Base-by-base conservation (phyloP, 202 grass and related monocot genomes). In the Panicum virgatum region DNA sequence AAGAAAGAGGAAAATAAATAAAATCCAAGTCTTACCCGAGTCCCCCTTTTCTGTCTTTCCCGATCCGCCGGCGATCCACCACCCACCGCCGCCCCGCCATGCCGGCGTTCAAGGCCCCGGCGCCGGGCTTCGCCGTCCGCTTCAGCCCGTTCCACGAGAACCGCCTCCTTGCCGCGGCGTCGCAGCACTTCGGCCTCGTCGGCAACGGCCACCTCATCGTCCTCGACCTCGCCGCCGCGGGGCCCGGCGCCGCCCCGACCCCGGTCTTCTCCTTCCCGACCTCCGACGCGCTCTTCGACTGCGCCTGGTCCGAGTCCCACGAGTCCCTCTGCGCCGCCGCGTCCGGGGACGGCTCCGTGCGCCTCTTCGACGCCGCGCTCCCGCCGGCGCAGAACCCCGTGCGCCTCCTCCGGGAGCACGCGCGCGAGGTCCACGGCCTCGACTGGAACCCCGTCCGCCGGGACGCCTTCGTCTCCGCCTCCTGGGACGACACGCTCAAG, bases 91-190 rank as follows among this genome's bases (percentile, higher is more conserved):
- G 44, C 44, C 44, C 48, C 54, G 63, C 89, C 73, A 91, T 99
- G 96, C 92, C 96, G 83, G 85, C 80, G 87, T 96, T 96, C 83
- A 99, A 96, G 85, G 87, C 93, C 27, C 85, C 89, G 44, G 92
- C 94, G 74, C 79, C 87, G 77, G 92, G 92, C 11, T 93, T 93
- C 87, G 42, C 92, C 37, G 91, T 96, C 52, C 90, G 96, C 1
- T 99, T 99, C 89, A 99, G 96, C 82, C 96, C 96, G 5, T 98
- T 98, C 89, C 79, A 88, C 91, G 96, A 98, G 83, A 82, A 86
- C n/a, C 90, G 92, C 42, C 85, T 99, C 15, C 89, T 96, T 2
- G 96, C 75, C 0, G 96, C 87, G 30, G 84, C 91, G 20, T 86
- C 92, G 11, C 96, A 99, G 71, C 86, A 96, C 92, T 99, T 80